Percentiles rank a stretch among this genome's conserved stretches.
phyloP scores from a whole-genome alignment of 306 rosid species.

The Rosa lucieae region DNA sequence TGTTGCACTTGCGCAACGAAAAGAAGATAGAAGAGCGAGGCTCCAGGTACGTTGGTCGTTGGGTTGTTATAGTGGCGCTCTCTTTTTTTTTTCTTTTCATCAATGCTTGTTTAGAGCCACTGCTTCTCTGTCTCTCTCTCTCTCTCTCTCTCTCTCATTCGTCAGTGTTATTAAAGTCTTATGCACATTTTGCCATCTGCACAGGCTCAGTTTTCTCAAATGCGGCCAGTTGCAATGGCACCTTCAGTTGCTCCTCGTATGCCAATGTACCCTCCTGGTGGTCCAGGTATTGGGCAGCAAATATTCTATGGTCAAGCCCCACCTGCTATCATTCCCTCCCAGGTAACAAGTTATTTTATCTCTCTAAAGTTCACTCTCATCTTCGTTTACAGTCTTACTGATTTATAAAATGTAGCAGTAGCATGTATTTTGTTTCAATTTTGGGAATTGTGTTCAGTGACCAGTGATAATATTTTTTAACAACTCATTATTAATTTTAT shows the following conservation, averaged over 20 bases:
- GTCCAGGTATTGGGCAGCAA: slow-evolving; percentile 95
- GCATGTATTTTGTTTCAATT: background rate
- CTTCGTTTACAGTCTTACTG: background rate
- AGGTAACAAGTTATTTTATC: slow-evolving; percentile 46
- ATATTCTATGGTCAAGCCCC: slow-evolving; percentile 97
- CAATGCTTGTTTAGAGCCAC: background rate
- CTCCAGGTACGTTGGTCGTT: slow-evolving; percentile 65
- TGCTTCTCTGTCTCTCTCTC: too few relatives aligned
- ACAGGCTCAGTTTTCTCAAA: slow-evolving; percentile 97
- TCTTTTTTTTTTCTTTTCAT: background rate
- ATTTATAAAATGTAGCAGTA: background rate
- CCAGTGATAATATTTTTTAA: background rate
- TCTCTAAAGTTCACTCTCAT: background rate
- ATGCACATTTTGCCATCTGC: slow-evolving; percentile 17
- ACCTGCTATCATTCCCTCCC: slow-evolving; percentile 95
- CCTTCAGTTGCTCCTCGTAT: slow-evolving; percentile 92
- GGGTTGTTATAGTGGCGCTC: background rate
- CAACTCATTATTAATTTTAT: background rate
- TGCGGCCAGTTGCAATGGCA: slow-evolving; percentile 85
- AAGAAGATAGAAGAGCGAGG: slow-evolving; percentile 98
- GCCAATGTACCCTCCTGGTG: slow-evolving; percentile 97
- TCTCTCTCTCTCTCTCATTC: background rate
- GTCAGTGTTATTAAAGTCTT: background rate
- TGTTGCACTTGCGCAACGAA: slow-evolving; percentile 95
- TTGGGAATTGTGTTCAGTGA: slow-evolving; percentile 27